Conservation (phyloP, 2,329 filamentous ascomycete genomes). For the Dactylella cylindrospora region DNA sequence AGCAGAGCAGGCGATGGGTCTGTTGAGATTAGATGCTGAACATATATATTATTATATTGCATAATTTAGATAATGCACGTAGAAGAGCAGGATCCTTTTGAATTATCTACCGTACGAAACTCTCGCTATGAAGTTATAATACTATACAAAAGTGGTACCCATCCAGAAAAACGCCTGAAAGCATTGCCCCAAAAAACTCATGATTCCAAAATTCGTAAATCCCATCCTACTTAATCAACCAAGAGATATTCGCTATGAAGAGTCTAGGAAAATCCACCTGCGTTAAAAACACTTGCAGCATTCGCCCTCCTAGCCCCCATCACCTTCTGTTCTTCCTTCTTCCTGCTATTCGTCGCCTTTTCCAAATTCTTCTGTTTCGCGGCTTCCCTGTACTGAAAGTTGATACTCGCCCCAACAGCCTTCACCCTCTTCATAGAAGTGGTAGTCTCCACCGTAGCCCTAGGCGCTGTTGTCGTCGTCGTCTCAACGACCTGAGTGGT, state of each 20-base stretch:
- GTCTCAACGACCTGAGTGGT: constrained; percentile 58
- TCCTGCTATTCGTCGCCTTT: constrained; percentile 48
- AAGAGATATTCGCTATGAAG: background rate
- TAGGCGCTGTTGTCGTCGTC: constrained; percentile 49
- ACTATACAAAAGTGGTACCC: background rate
- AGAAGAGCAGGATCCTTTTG: background rate
- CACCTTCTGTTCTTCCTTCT: constrained; percentile 61
- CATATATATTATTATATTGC: constrained; percentile 5
- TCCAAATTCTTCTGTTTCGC: constrained; percentile 44
- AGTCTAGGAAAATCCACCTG: constrained; percentile 33
- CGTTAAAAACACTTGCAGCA: constrained; percentile 52
- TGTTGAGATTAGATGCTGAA: constrained; percentile 56
- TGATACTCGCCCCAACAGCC: constrained; percentile 28
- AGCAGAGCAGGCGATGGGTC: constrained; percentile 56
- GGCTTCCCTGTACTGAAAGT: constrained; percentile 30
- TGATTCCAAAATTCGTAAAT: background rate
- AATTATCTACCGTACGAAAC: too few species aligned
- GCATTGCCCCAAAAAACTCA: background rate
- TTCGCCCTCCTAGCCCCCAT: constrained; percentile 60
- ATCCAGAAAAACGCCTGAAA: constrained; percentile 17
- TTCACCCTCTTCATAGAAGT: constrained; percentile 46
- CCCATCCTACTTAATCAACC: background rate
- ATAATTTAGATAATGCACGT: constrained; percentile 13
- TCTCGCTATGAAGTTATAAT: too few species aligned
- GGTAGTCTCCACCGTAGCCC: constrained; percentile 49